phyloP scores from a whole-genome alignment of 192 early-diverging fungal genomes.

The Coemansia sp. region DNA sequence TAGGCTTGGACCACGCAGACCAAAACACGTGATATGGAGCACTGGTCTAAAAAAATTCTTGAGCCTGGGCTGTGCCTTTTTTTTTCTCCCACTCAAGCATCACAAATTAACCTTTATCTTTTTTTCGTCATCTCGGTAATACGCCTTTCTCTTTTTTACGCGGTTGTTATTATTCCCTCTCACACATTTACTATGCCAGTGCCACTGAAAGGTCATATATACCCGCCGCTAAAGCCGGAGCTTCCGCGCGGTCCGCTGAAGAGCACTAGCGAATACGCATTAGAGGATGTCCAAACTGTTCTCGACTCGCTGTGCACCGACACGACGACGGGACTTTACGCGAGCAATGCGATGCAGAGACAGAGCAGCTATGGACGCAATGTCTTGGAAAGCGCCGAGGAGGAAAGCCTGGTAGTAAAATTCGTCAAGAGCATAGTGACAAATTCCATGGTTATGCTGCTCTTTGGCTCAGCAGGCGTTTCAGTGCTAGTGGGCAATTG shows the following conservation, averaged over 20 bases:
- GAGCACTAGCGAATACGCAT: constrained; percentile 54
- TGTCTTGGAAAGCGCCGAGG: constrained; percentile 72
- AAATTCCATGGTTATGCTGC: constrained; percentile 86
- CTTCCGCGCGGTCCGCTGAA: constrained; percentile 38
- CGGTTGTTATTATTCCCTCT: not conserved
- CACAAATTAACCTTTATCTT: not conserved
- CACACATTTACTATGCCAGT: constrained; percentile 35
- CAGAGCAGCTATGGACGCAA: constrained; percentile 74
- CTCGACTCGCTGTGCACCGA: constrained; percentile 67
- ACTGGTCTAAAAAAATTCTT: not conserved
- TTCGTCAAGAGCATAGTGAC: constrained; percentile 85
- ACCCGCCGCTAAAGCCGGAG: constrained; percentile 31
- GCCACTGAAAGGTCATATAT: constrained; percentile 17
- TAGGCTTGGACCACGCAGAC: not conserved
- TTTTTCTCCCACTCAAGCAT: not conserved
- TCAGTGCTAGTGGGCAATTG: constrained; percentile 73
- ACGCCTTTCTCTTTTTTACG: not conserved
- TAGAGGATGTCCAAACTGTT: constrained; percentile 31
- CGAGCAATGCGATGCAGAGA: constrained; percentile 67
- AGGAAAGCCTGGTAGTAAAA: constrained; percentile 75
- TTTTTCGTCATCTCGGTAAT: constrained; percentile 2
- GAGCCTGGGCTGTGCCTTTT: not conserved
- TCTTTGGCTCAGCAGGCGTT: constrained; percentile 82
- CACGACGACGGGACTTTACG: constrained; percentile 70
- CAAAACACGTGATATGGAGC: not conserved